Evolutionary conservation across 306 rosid species (phyloP), one percentile per base, ranked within the genome.

Genomic region (Malus sieversii): DNA sequence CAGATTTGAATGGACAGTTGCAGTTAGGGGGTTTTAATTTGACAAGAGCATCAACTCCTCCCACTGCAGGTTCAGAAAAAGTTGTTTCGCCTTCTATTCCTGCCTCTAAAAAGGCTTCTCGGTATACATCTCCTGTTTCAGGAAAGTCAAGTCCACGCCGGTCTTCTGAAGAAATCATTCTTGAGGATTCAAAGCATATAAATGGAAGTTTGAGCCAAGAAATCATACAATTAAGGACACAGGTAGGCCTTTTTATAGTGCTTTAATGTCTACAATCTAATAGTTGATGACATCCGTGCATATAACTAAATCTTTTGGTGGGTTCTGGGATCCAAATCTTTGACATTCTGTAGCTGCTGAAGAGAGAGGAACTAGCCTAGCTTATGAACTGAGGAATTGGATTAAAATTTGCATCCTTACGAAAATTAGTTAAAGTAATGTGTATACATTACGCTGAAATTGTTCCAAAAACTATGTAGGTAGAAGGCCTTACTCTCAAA

Each of bases 181-280:
- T 82, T 65, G 86, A 85, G 23, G 87, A 84, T 83, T 75, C 85
- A 68, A 86, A 86, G 86, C 81, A 58, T 64, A 83, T 72, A 88
- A 95, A 87, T 77, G 95, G 73, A 68, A 84, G 86, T 80, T 84
- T 86, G 80, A 90, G 82, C 83, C 97, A 83, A 79, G 93, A 95
- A 82, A 87, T 92, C 80, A 67, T 87, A 40, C 84, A 74, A 75
- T 86, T 95, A 73, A 87, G 86, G 89, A 79, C 88, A 68, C 97
- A 95, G 92, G 98, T 95, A 82, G 83, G 77, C 70, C 59, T 70
- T 73, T 30, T 83, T 52, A 40, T 65, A 63, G n/a, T 72, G 53
- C 55, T 68, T 73, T 60, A 5, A 13, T 66, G 65, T 19, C 73
- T 7, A 8, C 18, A 27, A 42, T 42, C 40, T 40, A 8, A 18